A percentile compares a stretch with the other conserved stretches of the same genome.
These are phyloP conservation scores for Solanum hybrid DNA, from an alignment of 305 asterid species.

Conservation along the genomic window DNA sequence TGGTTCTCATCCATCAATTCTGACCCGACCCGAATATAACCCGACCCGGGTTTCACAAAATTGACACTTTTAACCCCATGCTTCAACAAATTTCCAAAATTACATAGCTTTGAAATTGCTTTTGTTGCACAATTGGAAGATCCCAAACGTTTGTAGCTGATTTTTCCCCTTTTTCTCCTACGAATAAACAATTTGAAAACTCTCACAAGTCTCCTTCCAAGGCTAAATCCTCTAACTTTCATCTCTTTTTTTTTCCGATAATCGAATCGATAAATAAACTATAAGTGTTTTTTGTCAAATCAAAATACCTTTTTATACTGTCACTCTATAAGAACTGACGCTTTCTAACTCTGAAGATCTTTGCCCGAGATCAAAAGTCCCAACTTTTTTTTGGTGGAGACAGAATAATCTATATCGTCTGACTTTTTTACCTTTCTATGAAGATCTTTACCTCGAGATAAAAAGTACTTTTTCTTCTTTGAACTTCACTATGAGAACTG, in stretches of 20 bases:
- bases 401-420: neutral
- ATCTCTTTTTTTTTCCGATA: neutral
- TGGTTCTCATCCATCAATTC: slow-evolving; percentile 9
- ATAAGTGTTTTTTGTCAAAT: neutral
- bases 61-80: neutral
- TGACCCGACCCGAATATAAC: slow-evolving; percentile 20
- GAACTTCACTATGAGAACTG: neutral
- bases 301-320: no score
- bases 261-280: neutral
- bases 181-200: slow-evolving; percentile 25
- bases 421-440: neutral
- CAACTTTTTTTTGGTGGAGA: neutral
- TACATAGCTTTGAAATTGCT: slow-evolving; percentile 28
- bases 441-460: neutral
- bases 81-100: slow-evolving; percentile 25
- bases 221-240: slow-evolving; percentile 33
- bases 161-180: slow-evolving; percentile 14
- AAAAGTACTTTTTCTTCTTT: no score
- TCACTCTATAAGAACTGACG: neutral
- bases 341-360: neutral
- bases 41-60: neutral
- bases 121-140: neutral
- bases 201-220: slow-evolving; percentile 26
- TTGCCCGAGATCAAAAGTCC: neutral
- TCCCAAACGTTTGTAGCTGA: neutral